Base-by-base conservation (phyloP, 345 rosid genomes). In the Citrus reticulata region DNA sequence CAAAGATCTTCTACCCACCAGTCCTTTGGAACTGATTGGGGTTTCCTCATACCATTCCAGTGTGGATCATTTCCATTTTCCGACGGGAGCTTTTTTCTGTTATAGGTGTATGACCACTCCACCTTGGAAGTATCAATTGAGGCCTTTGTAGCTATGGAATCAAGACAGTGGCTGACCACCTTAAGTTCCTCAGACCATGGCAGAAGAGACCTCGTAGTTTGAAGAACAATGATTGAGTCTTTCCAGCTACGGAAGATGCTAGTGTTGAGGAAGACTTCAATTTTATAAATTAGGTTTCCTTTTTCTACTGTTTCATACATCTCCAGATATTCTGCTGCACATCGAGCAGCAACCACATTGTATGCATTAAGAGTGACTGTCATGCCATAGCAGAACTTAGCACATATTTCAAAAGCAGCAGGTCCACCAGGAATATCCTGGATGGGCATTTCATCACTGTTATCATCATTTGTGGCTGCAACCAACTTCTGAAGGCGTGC, bases 1-100 rank as follows among this genome's bases (percentile, higher is more conserved):
- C 91, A 87, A n/a, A 92, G 86, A 82, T 92, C 97, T 86, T 92
- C 94, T 1, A 92, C 93, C 97, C 97, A 92, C 97, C 97, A 92
- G 35, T 92, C 97, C 76, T 84, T 88, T 17, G 97, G 97, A 80
- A 92, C 97, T 2, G 77, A 76, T 57, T 74, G 94, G 1, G 85
- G 81, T 78, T 84, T 92, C 78, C 90, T 86, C 59, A 86, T 61
- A 6, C 90, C 91, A 9, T 89, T 90, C 89, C 91, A 85, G 4
- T 71, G 84, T 9, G 81, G 79, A 74, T 86, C 87, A 57, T 80
- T 73, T 64, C 89, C 84, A 2, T 85, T 85, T 57, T 87, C 91
- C 0, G 85, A 82, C 60, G 89, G 89, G n/a, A 89, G 86, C 83
- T 90, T 90, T 80, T 87, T 92, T 74, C 89, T 80, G 86, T 83